A percentile compares a stretch with the other conserved stretches of the same genome.
Conservation (phyloP, 2,329 filamentous ascomycete genomes). For the Scedosporium minutisporum region DNA sequence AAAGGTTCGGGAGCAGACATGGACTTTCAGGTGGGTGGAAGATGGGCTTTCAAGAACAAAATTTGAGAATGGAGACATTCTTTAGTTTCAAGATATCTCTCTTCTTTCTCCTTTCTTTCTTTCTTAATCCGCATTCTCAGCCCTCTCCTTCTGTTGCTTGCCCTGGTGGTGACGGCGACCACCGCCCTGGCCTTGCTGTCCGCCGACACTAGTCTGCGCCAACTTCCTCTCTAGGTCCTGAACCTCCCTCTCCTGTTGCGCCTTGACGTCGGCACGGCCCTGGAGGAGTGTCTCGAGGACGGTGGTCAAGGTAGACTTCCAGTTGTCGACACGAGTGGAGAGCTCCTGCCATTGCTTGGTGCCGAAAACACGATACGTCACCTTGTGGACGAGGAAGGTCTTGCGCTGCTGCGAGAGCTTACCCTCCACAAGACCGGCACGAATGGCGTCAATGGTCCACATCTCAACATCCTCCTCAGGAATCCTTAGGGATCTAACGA, state of each 20-base stretch:
- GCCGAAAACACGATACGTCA: constrained; percentile 92
- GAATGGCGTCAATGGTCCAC: constrained; percentile 98
- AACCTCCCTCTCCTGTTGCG: constrained; percentile 67
- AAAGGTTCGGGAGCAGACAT: not conserved
- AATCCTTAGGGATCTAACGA: constrained; percentile 77
- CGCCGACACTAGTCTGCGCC: constrained; percentile 29
- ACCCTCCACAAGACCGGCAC: constrained; percentile 88
- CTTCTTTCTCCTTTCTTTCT: not conserved
- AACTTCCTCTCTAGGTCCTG: constrained; percentile 63
- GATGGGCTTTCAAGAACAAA: not conserved
- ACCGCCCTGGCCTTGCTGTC: constrained; percentile 17
- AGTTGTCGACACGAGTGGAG: constrained; percentile 80
- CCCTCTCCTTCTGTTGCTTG: constrained; percentile 33
- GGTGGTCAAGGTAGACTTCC: constrained; percentile 70
- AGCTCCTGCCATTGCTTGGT: constrained; percentile 98
- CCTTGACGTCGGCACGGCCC: constrained; percentile 71
- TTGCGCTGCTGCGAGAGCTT: constrained; percentile 89
- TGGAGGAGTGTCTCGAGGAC: constrained; percentile 70
- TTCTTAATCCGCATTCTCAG: constrained; percentile 47
- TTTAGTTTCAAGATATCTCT: not conserved
- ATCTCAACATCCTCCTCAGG: constrained; percentile 80
- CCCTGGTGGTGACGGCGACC: constrained; percentile 19
- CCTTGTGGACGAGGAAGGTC: constrained; percentile 91
- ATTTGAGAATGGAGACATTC: too few relatives aligned
- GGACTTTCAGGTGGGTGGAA: not conserved